phyloP scores from a whole-genome alignment of 2,329 filamentous ascomycete species.

The Kalmusia sp. region DNA sequence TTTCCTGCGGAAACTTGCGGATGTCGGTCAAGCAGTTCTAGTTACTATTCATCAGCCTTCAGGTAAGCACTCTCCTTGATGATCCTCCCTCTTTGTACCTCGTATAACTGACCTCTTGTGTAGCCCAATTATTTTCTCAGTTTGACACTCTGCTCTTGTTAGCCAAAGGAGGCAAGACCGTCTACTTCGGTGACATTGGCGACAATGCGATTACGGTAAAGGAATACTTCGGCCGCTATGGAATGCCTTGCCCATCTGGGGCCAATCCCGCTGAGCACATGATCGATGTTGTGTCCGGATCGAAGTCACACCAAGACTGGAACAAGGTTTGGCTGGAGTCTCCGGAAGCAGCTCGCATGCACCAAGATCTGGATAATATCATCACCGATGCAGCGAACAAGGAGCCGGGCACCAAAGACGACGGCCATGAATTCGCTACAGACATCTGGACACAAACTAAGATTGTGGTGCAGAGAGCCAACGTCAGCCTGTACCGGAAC shows the following conservation, averaged over 20 bases:
- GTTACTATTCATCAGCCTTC: slow-evolving; percentile 87
- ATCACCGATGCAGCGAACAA: slow-evolving; percentile 48
- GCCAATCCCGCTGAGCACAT: slow-evolving; percentile 75
- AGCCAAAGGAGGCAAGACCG: slow-evolving; percentile 77
- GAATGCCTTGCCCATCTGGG: slow-evolving; percentile 64
- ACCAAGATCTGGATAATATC: slow-evolving; percentile 45
- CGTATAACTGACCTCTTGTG: neutral
- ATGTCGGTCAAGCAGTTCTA: slow-evolving; percentile 83
- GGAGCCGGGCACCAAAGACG: slow-evolving; percentile 45
- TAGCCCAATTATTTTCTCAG: slow-evolving; percentile 2
- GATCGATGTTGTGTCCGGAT: slow-evolving; percentile 73
- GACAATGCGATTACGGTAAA: slow-evolving; percentile 74
- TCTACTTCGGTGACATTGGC: slow-evolving; percentile 88
- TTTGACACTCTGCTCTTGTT: slow-evolving; percentile 67
- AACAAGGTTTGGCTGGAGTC: slow-evolving; percentile 48
- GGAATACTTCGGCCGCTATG: slow-evolving; percentile 58
- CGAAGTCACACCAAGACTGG: slow-evolving; percentile 66
- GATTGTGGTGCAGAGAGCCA: slow-evolving; percentile 30
- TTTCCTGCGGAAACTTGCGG: slow-evolving; percentile 77
- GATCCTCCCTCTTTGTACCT: neutral
- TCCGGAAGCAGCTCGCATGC: slow-evolving; percentile 40
- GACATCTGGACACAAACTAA: slow-evolving; percentile 31
- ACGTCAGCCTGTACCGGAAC: slow-evolving; percentile 31
- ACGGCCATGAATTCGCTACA: slow-evolving; percentile 46
- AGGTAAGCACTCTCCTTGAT: too few species aligned